Percentiles rank a stretch among this genome's conserved stretches.
Evolutionary conservation across 768 basidiomycete species (phyloP).

Genomic region (Termitomyces sp.): DNA sequence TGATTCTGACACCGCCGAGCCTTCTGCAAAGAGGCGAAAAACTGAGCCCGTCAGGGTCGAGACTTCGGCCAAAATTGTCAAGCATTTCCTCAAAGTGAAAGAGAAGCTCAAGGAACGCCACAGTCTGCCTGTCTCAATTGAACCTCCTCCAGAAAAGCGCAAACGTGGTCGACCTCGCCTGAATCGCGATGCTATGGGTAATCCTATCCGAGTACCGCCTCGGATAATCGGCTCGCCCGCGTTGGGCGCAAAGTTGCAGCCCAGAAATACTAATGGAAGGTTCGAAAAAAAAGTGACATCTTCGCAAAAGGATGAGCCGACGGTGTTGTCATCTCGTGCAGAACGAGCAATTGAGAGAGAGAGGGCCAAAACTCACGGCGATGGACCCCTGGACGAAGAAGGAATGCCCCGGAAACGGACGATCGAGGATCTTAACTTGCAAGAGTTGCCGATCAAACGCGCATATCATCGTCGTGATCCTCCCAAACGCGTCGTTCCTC

Average conservation of each 20-base stretch:
- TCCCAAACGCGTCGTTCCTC: slow-evolving; percentile 34
- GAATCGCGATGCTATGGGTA: slow-evolving; percentile 19
- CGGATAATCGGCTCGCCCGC: slow-evolving; percentile 15
- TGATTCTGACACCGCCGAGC: slow-evolving; percentile 27
- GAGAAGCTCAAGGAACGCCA: slow-evolving; percentile 10
- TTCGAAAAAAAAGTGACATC: slow-evolving; percentile 58
- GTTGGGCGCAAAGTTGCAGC: slow-evolving; percentile 32
- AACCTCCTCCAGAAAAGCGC: slow-evolving; percentile 22
- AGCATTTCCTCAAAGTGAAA: slow-evolving; percentile 5
- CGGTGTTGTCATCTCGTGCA: slow-evolving; percentile 24
- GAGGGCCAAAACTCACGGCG: slow-evolving; percentile 23
- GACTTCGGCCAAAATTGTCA: slow-evolving; percentile 18
- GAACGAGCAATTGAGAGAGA: slow-evolving; percentile 36
- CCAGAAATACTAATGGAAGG: slow-evolving; percentile 57
- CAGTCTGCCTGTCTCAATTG: slow-evolving; percentile 11
- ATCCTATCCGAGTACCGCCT: slow-evolving; percentile 10
- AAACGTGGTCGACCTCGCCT: slow-evolving; percentile 38
- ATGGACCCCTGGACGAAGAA: slow-evolving; percentile 13
- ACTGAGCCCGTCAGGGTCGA: slow-evolving; percentile 28
- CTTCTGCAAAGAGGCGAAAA: slow-evolving; percentile 45
- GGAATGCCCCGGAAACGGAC: slow-evolving; percentile 22
- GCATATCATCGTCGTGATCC: slow-evolving; percentile 16
- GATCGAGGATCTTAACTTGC: slow-evolving; percentile 24
- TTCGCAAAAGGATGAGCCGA: slow-evolving; percentile 24
- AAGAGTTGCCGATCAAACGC: slow-evolving; percentile 29